A percentile compares a stretch with the other conserved stretches of the same genome.
These are phyloP conservation scores for Tephrocybe sp. DNA, from an alignment of 768 basidiomycete species.

Conservation along the genomic window DNA sequence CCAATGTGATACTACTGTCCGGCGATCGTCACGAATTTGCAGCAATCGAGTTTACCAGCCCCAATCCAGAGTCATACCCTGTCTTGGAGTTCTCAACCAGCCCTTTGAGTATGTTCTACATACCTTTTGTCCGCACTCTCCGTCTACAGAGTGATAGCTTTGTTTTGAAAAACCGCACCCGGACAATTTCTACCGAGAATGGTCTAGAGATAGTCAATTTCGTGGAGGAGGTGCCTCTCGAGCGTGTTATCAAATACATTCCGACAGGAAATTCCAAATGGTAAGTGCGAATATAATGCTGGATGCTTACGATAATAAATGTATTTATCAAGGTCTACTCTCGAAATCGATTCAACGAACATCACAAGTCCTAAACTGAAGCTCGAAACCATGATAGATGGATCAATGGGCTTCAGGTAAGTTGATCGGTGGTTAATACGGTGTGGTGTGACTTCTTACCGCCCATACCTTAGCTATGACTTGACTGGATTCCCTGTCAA, in stretches of 20 bases:
- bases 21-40: constrained; percentile 85
- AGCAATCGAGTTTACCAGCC: constrained; percentile 56
- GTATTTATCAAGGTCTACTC: constrained; percentile 48
- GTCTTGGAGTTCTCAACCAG: constrained; percentile 69
- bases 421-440: constrained; percentile 16
- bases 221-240: constrained; percentile 46
- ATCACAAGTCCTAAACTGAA: constrained; percentile 47
- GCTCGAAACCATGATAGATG: constrained; percentile 63
- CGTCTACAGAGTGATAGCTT: constrained; percentile 41
- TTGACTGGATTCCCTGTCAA: constrained; percentile 49
- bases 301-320: not conserved
- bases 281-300: constrained; percentile 29
- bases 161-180: constrained; percentile 34
- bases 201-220: constrained; percentile 21
- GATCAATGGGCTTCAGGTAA: constrained; percentile 51
- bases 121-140: constrained; percentile 60
- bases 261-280: constrained; percentile 69
- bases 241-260: constrained; percentile 58
- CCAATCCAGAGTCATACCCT: constrained; percentile 32
- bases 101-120: constrained; percentile 70
- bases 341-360: constrained; percentile 70
- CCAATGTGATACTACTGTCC: constrained; percentile 68
- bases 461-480: constrained; percentile 43
- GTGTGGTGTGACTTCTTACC: no score
- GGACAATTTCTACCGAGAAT: constrained; percentile 25